These are phyloP conservation scores for Laburnicola sp. DNA, from an alignment of 2,329 filamentous ascomycete genomes.

Conservation along the genomic window DNA sequence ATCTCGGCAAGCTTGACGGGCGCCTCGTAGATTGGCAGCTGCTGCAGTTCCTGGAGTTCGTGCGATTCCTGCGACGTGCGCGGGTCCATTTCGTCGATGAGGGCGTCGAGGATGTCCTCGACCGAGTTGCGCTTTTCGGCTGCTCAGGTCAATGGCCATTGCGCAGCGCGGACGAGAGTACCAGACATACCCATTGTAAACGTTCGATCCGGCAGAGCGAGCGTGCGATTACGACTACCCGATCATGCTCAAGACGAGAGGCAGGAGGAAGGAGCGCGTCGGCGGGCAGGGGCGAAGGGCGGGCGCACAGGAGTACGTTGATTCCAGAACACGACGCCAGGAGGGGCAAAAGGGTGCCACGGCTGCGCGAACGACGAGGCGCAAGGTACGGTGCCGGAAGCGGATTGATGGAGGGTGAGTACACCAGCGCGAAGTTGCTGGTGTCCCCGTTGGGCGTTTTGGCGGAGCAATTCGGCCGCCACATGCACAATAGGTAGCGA, in stretches of 20 bases:
- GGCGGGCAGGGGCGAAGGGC: not conserved
- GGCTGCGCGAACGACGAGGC: not conserved
- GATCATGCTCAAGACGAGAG: not conserved
- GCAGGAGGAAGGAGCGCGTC: not conserved
- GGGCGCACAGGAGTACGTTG: not conserved
- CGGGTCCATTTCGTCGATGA: conserved; percentile 44
- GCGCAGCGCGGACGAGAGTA: not conserved
- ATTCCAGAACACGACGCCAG: not conserved
- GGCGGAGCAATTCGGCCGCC: conserved; percentile 5
- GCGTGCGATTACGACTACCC: conserved; percentile 4
- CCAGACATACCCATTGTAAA: conserved; percentile 2
- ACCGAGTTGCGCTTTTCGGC: conserved; percentile 45
- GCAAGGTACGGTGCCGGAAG: not conserved
- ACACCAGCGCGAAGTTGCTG: not conserved
- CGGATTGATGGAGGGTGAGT: conserved; percentile 1
- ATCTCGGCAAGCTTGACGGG: conserved; percentile 29
- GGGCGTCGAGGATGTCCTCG: conserved; percentile 45
- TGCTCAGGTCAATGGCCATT: conserved; percentile 25
- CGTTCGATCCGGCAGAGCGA: not conserved
- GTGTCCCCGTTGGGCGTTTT: not conserved
- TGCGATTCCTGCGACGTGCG: conserved; percentile 37
- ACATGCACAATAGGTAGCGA: not conserved
- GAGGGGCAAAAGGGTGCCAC: not conserved
- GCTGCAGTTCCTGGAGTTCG: conserved; percentile 28
- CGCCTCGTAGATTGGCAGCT: conserved; percentile 43